Conservation (phyloP, 148 eudicot genomes). For the Polygonum aviculare region DNA sequence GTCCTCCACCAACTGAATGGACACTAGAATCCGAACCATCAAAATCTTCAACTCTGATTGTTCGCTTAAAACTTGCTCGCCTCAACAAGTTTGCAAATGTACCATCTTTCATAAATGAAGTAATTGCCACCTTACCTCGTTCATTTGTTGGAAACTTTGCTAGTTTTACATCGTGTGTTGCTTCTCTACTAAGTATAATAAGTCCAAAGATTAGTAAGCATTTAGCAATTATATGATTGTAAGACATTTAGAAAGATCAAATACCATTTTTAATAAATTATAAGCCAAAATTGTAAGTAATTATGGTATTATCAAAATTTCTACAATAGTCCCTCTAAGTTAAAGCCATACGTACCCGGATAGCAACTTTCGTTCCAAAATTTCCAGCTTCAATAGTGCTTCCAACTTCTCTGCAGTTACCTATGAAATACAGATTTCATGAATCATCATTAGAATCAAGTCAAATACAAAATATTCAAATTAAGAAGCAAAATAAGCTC, state of each 20-base stretch:
- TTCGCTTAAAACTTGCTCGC: not conserved
- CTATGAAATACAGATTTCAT: not conserved
- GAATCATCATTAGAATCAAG: not conserved
- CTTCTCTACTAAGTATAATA: not conserved
- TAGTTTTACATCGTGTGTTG: not conserved
- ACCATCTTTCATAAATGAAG: not conserved
- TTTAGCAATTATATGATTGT: not conserved
- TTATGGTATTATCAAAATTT: too few species aligned
- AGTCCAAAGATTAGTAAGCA: not conserved
- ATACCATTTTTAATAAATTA: too few species aligned
- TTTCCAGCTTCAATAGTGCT: conserved; percentile 5
- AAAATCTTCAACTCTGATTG: not conserved
- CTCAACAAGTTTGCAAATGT: not conserved
- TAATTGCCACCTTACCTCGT: not conserved
- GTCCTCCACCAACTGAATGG: not conserved
- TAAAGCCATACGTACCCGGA: not conserved
- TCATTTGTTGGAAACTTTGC: not conserved
- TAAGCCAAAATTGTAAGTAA: not conserved
- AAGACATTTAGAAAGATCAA: too few species aligned
- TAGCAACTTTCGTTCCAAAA: not conserved
- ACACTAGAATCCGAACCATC: not conserved
- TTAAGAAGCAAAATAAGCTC: too few species aligned
- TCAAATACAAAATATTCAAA: not conserved
- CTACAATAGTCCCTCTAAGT: not conserved
- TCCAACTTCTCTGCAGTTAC: not conserved